Evolutionary conservation across 768 basidiomycete species (phyloP).

Genomic region (Tubosaeta sp.): DNA sequence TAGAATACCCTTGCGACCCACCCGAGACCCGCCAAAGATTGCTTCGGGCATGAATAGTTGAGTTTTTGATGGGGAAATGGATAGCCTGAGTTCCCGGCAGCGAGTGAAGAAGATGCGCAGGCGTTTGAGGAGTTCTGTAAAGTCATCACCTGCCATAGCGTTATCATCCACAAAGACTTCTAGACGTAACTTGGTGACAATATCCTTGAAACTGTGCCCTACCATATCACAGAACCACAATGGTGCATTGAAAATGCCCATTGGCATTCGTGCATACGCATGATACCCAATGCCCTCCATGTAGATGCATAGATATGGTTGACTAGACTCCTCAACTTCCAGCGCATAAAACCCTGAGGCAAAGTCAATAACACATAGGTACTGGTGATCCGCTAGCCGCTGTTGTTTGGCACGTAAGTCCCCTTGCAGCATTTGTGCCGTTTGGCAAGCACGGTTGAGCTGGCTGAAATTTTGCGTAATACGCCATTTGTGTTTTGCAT

Average conservation of each 20-base stretch:
- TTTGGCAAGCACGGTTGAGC: too few species aligned
- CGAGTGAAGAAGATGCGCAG: not conserved
- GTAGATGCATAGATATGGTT: not conserved
- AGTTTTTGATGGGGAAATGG: not conserved
- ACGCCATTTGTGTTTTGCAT: too few species aligned
- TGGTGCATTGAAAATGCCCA: not conserved
- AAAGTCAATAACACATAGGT: too few species aligned
- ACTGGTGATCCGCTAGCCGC: too few species aligned
- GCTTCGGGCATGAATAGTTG: not conserved
- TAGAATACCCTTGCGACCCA: not conserved
- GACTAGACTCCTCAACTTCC: not conserved
- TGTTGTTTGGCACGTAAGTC: not conserved
- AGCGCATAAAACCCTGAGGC: not conserved
- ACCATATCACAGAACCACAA: too few species aligned
- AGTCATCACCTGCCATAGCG: not conserved
- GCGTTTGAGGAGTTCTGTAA: not conserved
- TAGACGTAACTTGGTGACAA: too few species aligned
- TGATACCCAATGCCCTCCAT: not conserved
- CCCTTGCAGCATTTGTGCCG: not conserved
- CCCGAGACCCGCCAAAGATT: fast-evolving
- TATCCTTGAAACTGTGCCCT: too few species aligned
- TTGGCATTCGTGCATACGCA: not conserved
- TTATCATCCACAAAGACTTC: too few species aligned
- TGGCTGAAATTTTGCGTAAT: too few species aligned
- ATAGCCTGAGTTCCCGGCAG: not conserved